phyloP scores from a whole-genome alignment of 345 rosid genomes.

The Linum usitatissimum region DNA sequence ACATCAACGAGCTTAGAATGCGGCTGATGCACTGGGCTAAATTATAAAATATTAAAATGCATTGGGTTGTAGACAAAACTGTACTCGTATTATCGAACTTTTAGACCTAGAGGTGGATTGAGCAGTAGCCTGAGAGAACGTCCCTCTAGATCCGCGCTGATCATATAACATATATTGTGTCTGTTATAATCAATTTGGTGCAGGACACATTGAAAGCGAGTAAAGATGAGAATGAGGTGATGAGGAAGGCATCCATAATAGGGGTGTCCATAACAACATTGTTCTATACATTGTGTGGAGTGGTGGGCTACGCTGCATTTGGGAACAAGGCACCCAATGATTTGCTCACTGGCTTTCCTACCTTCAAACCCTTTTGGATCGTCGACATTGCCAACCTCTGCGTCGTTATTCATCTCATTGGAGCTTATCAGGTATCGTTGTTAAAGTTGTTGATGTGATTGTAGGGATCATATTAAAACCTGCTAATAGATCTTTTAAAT shows the following conservation, averaged over 20 bases:
- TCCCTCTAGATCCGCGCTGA: too few species aligned
- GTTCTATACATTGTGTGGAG: background rate
- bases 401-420: background rate
- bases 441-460: too few species aligned
- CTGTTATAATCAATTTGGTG: background rate
- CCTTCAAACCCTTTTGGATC: background rate
- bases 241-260: conserved; percentile 15
- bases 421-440: background rate
- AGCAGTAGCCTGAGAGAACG: too few species aligned
- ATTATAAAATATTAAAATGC: too few species aligned
- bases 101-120: too few species aligned
- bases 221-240: conserved; percentile 16
- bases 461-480: background rate
- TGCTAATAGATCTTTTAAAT: background rate
- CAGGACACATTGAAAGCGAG: conserved; percentile 20
- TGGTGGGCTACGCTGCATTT: conserved; percentile 1
- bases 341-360: background rate
- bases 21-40: too few species aligned
- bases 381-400: background rate
- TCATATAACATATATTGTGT: too few species aligned
- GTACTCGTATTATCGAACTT: too few species aligned
- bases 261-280: background rate
- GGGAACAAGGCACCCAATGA: conserved; percentile 49
- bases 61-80: too few species aligned
- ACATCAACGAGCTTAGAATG: too few species aligned